Evolutionary conservation across 768 basidiomycete species (phyloP).

Genomic region (Mycena polygramma): DNA sequence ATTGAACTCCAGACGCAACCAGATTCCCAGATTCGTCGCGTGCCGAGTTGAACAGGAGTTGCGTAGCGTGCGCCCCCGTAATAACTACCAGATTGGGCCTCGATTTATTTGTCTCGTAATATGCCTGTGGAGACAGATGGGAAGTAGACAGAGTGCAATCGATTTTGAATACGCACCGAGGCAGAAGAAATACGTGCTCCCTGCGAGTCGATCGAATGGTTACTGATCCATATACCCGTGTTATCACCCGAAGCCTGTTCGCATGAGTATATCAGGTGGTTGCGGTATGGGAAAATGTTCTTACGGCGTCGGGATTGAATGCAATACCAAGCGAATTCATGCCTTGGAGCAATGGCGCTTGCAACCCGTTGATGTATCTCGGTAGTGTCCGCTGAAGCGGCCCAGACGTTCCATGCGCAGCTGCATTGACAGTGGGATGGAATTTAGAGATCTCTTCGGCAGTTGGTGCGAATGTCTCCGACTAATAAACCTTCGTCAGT

Average conservation of each 20-base stretch:
- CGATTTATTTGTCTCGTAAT: slow-evolving; percentile 66
- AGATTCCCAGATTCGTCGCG: slow-evolving; percentile 3
- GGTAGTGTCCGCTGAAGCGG: slow-evolving; percentile 34
- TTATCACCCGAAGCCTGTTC: slow-evolving; percentile 37
- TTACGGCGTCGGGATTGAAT: slow-evolving; percentile 18
- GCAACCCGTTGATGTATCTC: slow-evolving; percentile 18
- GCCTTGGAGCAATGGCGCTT: slow-evolving; percentile 13
- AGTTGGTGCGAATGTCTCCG: slow-evolving; percentile 23
- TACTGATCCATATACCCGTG: slow-evolving; percentile 34
- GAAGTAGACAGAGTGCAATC: slow-evolving; percentile 28
- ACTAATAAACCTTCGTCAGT: neutral
- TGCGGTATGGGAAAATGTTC: too few relatives aligned
- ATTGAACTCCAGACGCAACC: slow-evolving; percentile 42
- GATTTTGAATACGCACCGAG: neutral
- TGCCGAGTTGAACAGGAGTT: slow-evolving; percentile 35
- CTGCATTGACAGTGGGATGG: slow-evolving; percentile 14
- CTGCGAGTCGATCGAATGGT: slow-evolving; percentile 7
- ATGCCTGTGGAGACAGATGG: slow-evolving; percentile 46
- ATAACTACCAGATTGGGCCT: slow-evolving; percentile 47
- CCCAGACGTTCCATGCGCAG: slow-evolving; percentile 26
- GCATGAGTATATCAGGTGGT: neutral
- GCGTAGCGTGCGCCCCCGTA: slow-evolving; percentile 42
- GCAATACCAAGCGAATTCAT: slow-evolving; percentile 23
- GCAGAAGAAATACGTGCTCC: slow-evolving; percentile 17
- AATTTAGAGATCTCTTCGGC: slow-evolving; percentile 8